Conservation (phyloP, 148 eudicot genomes). For the Vaccinium vitisidaea region DNA sequence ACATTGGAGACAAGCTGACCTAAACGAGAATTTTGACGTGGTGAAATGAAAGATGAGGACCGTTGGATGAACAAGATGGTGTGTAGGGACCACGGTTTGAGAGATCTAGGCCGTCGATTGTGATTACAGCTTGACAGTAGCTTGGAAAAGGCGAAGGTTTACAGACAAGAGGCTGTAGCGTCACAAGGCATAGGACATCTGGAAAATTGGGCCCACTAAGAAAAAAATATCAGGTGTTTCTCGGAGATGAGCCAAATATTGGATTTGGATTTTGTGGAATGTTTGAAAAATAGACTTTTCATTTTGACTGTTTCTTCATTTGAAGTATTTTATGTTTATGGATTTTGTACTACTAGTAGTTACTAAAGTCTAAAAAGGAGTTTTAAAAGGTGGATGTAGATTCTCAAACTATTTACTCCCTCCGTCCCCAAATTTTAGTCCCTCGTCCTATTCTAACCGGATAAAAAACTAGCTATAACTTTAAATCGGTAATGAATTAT, state of each 20-base stretch:
- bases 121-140: neutral
- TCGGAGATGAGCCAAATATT: too few species aligned
- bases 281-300: too few species aligned
- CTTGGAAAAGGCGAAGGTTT: neutral
- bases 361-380: neutral
- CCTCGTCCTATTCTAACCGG: too few species aligned
- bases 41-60: neutral
- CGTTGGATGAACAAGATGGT: neutral
- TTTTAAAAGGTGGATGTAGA: neutral
- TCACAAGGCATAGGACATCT: neutral
- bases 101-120: constrained; percentile 3
- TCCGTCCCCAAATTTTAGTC: too few species aligned
- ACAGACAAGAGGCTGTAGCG: neutral
- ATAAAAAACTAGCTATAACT: too few species aligned
- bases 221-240: neutral
- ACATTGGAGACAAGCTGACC: constrained; percentile 1
- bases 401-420: neutral
- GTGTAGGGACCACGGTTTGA: neutral
- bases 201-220: neutral
- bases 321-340: too few species aligned
- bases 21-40: neutral
- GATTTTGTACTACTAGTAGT: too few species aligned
- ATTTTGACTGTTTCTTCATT: too few species aligned
- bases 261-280: too few species aligned
- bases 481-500: too few species aligned